Evolutionary conservation across 768 basidiomycete genomes (phyloP).

Genomic region (Boletus patriciae): DNA sequence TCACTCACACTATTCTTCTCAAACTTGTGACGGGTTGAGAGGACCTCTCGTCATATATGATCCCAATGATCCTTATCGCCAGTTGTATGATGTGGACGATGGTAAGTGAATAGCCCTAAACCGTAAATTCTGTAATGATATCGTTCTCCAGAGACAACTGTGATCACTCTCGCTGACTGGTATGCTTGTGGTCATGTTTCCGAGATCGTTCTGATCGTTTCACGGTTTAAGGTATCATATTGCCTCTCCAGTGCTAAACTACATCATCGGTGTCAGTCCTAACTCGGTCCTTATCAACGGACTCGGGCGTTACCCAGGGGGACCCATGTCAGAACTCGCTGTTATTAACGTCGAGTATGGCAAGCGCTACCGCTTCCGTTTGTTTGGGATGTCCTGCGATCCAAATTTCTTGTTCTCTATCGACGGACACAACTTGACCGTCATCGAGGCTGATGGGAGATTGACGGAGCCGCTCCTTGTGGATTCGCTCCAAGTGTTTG

Average conservation of each 20-base stretch:
- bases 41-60: constrained; percentile 45
- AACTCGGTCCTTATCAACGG: constrained; percentile 35
- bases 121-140: not conserved
- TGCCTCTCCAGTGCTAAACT: constrained; percentile 15
- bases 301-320: constrained; percentile 32
- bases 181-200: not conserved
- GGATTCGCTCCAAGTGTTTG: constrained; percentile 35
- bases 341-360: constrained; percentile 40
- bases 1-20: constrained; percentile 40
- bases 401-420: constrained; percentile 46
- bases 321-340: constrained; percentile 38
- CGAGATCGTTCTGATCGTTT: not conserved
- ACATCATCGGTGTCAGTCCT: constrained; percentile 15
- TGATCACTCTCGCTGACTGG: constrained; percentile 30
- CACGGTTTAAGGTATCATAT: constrained; percentile 22
- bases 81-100: constrained; percentile 46
- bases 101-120: constrained; percentile 24
- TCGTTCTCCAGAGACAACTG: constrained; percentile 19
- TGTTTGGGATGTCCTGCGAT: constrained; percentile 47
- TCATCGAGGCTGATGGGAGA: constrained; percentile 46
- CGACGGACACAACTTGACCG: constrained; percentile 42
- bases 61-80: constrained; percentile 37
- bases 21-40: constrained; percentile 39
- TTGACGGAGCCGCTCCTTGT: constrained; percentile 43
- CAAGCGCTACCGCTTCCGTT: constrained; percentile 48